Percentiles rank a stretch among this genome's conserved stretches.
phyloP scores from a whole-genome alignment of 768 basidiomycete genomes.

The Panaeolus cyanescens region DNA sequence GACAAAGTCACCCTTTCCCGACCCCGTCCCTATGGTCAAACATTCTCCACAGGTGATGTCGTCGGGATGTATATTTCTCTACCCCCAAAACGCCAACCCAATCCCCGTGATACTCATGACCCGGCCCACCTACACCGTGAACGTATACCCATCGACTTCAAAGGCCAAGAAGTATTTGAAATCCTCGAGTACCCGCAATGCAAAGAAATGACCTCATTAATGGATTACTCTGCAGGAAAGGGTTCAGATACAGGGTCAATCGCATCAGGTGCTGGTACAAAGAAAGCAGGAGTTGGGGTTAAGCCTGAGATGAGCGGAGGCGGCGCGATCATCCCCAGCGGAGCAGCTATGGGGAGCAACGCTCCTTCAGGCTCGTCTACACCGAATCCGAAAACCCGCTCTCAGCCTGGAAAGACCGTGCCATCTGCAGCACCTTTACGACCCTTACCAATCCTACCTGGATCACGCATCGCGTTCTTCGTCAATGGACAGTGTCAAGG shows the following conservation, averaged over 20 bases:
- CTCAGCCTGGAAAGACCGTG: slow-evolving; percentile 21
- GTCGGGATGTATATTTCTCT: slow-evolving; percentile 93
- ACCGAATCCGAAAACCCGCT: background rate
- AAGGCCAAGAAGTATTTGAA: slow-evolving; percentile 98
- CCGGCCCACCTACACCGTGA: slow-evolving; percentile 85
- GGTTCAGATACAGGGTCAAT: slow-evolving; percentile 53
- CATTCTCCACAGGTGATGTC: slow-evolving; percentile 83
- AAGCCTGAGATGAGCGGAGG: slow-evolving; percentile 56
- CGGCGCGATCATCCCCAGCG: slow-evolving; percentile 1
- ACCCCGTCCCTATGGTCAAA: slow-evolving; percentile 72
- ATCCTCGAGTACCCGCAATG: slow-evolving; percentile 83
- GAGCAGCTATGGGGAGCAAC: slow-evolving; percentile 20
- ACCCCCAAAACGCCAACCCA: slow-evolving; percentile 63
- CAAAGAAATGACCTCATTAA: slow-evolving; percentile 91
- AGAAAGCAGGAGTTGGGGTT: slow-evolving; percentile 72
- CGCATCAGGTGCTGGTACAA: slow-evolving; percentile 51
- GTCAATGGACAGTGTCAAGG: slow-evolving; percentile 88
- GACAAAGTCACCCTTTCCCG: slow-evolving; percentile 88
- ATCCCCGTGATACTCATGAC: slow-evolving; percentile 68
- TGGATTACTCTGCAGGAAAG: slow-evolving; percentile 70
- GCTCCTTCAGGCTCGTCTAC: slow-evolving; percentile 19
- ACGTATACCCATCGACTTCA: slow-evolving; percentile 92
- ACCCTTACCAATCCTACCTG: slow-evolving; percentile 66
- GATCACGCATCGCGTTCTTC: slow-evolving; percentile 85
- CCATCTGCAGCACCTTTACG: slow-evolving; percentile 50